These are phyloP conservation scores for Phaeosphaeria sp. DNA, from an alignment of 2,329 filamentous ascomycete species.

Conservation along the genomic window DNA sequence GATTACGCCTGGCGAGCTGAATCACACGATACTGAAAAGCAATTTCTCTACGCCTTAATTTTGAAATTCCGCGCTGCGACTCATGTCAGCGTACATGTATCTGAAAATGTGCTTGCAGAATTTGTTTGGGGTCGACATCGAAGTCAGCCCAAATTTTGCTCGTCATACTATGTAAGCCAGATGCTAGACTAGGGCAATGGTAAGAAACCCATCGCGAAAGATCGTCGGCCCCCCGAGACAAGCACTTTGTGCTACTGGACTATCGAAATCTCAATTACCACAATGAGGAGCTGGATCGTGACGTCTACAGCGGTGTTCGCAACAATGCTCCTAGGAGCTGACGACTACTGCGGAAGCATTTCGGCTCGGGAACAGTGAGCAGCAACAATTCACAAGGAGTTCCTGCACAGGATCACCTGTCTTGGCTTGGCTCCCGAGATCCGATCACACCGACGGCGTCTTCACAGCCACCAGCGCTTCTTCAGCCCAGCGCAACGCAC, in stretches of 20 bases:
- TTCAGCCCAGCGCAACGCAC: constrained; percentile 1
- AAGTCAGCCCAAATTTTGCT: neutral
- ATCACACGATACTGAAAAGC: neutral
- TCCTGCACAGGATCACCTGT: constrained; percentile 1
- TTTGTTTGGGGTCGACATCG: neutral
- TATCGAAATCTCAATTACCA: neutral
- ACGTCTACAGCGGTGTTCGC: neutral
- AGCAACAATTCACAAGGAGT: neutral
- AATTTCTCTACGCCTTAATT: neutral
- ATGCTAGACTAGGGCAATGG: neutral
- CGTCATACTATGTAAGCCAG: neutral
- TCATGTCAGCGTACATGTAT: neutral
- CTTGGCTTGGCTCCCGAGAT: neutral
- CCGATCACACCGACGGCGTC: neutral
- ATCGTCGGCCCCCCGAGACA: neutral
- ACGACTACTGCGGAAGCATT: neutral
- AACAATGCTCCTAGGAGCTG: neutral
- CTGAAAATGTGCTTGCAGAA: neutral
- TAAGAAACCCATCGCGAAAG: neutral
- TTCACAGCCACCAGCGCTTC: constrained; percentile 5
- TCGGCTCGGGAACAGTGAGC: neutral
- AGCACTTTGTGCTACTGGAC: neutral
- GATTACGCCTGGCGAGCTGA: neutral
- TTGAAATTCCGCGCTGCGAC: neutral
- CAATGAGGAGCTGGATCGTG: neutral